Evolutionary conservation across 768 basidiomycete genomes (phyloP).

Genomic region (Suillus decipiens): DNA sequence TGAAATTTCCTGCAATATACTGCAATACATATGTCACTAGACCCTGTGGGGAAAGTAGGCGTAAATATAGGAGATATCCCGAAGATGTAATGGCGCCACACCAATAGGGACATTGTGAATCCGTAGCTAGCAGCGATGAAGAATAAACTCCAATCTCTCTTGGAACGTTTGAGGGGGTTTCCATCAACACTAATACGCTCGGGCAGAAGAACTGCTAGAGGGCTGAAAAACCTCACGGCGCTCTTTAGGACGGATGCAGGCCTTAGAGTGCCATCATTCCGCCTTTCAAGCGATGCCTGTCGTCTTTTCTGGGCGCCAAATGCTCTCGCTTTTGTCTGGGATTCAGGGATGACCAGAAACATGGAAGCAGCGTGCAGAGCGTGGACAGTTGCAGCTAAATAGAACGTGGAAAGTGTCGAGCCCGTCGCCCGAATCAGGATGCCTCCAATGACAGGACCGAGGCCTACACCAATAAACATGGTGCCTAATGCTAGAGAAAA

Average conservation of each 20-base stretch:
- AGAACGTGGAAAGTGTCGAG: constrained; percentile 67
- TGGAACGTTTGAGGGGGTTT: constrained; percentile 42
- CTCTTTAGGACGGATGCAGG: constrained; percentile 34
- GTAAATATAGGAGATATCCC: constrained; percentile 3
- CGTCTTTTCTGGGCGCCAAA: constrained; percentile 21
- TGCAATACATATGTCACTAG: constrained; percentile 61
- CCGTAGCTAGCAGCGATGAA: constrained; percentile 57
- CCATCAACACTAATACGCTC: constrained; percentile 22
- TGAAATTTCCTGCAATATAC: constrained; percentile 60
- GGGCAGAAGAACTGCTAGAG: constrained; percentile 68
- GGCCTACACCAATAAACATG: constrained; percentile 69
- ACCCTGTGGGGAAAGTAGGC: constrained; percentile 41
- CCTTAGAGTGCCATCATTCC: constrained; percentile 8
- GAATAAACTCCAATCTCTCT: constrained; percentile 67
- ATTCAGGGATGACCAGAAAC: constrained; percentile 75
- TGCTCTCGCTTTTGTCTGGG: constrained; percentile 56
- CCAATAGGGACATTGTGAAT: constrained; percentile 43
- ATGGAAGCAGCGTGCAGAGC: constrained; percentile 48
- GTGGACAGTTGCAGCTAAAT: constrained; percentile 55
- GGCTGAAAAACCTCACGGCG: constrained; percentile 65
- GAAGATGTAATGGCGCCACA: constrained; percentile 22
- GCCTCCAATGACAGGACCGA: constrained; percentile 76
- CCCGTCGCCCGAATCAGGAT: constrained; percentile 61
- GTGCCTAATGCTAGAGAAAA: constrained; percentile 71
- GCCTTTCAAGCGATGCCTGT: constrained; percentile 10